Conservation (phyloP, 2,329 filamentous ascomycete genomes). For the Myriosclerotinia curreyana region DNA sequence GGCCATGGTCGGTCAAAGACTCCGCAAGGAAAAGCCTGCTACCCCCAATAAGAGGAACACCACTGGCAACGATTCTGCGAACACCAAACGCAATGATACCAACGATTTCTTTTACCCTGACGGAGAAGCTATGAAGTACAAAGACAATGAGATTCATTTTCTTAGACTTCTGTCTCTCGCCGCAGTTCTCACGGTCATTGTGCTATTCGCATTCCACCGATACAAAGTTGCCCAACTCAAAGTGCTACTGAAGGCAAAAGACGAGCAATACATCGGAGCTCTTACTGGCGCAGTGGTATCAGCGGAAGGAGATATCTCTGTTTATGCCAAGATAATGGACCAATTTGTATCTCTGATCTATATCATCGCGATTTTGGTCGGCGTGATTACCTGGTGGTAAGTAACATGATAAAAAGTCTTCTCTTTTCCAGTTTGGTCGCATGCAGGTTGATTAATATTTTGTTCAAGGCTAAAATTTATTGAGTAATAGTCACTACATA, state of each 20-base stretch:
- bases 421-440: not conserved
- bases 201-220: not conserved
- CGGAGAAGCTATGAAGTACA: not conserved
- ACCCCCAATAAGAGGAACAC: too few relatives aligned
- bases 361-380: not conserved
- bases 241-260: not conserved
- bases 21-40: not conserved
- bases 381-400: conserved; percentile 4
- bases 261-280: not conserved
- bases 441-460: not conserved
- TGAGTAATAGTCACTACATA: not conserved
- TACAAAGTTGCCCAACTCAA: not conserved
- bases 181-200: not conserved
- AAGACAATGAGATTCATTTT: conserved; percentile 9
- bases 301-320: not conserved
- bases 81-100: not conserved
- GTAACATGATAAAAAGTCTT: not conserved
- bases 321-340: not conserved
- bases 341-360: conserved; percentile 2
- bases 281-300: not conserved
- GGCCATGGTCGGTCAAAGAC: not conserved
- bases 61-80: not conserved
- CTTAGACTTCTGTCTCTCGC: not conserved
- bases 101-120: not conserved
- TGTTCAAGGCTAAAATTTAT: not conserved